phyloP scores from a whole-genome alignment of 2,329 filamentous ascomycete species.

The Fusarium xylarioides region DNA sequence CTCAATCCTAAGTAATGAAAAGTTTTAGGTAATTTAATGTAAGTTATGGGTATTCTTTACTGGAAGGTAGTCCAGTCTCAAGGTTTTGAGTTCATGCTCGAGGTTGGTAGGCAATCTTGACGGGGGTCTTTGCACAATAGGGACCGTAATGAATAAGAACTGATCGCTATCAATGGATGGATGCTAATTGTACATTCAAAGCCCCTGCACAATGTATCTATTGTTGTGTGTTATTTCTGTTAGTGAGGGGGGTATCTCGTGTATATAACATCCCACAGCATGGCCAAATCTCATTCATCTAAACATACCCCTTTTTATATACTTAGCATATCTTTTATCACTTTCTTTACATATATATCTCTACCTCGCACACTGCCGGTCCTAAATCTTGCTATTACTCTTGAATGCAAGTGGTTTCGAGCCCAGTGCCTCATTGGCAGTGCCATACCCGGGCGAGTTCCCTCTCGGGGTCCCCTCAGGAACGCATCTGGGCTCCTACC shows the following conservation, averaged over 20 bases:
- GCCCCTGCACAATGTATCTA: fast-evolving
- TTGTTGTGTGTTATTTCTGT: fast-evolving
- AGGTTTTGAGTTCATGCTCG: fast-evolving
- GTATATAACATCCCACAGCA: background rate
- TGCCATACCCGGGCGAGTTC: background rate
- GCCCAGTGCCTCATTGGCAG: background rate
- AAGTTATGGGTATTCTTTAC: fast-evolving
- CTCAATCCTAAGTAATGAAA: background rate
- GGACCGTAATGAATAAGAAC: too few species aligned
- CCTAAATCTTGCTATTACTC: too few species aligned
- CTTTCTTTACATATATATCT: too few species aligned
- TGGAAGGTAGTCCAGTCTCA: fast-evolving
- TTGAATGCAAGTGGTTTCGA: too few species aligned
- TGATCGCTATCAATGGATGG: too few species aligned
- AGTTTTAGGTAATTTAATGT: fast-evolving
- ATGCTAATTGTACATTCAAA: fast-evolving
- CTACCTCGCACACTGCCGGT: too few species aligned
- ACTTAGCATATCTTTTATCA: too few species aligned
- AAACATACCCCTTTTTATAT: background rate
- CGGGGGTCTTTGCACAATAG: background rate
- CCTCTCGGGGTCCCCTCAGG: background rate
- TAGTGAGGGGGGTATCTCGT: fast-evolving
- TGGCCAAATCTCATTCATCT: too few species aligned
- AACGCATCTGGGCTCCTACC: background rate
- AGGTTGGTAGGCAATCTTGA: background rate